Base-by-base conservation (phyloP, 805 yeast species). In the Kuraishia piskuri region DNA sequence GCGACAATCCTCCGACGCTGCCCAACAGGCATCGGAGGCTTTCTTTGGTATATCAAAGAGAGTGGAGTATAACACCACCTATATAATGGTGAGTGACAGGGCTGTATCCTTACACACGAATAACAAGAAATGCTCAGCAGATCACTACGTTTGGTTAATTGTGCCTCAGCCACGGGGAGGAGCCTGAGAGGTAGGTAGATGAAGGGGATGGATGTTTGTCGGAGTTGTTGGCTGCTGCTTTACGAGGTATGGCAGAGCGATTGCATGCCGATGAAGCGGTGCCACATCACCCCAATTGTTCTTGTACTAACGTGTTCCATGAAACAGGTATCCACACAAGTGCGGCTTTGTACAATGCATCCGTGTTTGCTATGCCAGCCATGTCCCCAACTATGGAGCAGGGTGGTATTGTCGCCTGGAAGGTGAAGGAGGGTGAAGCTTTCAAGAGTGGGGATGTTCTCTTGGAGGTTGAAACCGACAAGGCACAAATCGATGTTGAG, bases 351-450 rank as follows among this genome's bases (percentile, higher is more conserved):
- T 48, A 52, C 46, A 77, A 71, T 2, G 82, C 79, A 3, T 64
- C 72, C 21, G 69, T 74, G 40, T 90, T 89, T 72, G 83, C 76
- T 52, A 92, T 92, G 98, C 99, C 99, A 3, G 97, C 99, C 23
- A 89, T 92, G 97, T 91, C 97, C 4, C 99, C 99, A 47, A 92
- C 99, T 6, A 92, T 92, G 99, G 90, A 90, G 26, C 88, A 84
- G 65, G 99, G 99, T 46, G 97, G 96, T 5, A 79, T 92, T 58
- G 88, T 90, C 12, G 77, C 82, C 53, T 92, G 99, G 99, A 88
- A 89, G 66, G 76, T 84, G 63, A 84, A 90, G 67, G 85, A 78
- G 50, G 89, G 89, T 25, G 94, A 88, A 3, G 53, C 75, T 3
- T 92, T 86, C 69, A 64, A 73, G 31, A 79, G 95, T 7, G 99